A percentile compares a stretch with the other conserved stretches of the same genome.
These are phyloP conservation scores for Asparagopsis taxiformis DNA, from an alignment of 31 red algal species.

Conservation along the genomic window DNA sequence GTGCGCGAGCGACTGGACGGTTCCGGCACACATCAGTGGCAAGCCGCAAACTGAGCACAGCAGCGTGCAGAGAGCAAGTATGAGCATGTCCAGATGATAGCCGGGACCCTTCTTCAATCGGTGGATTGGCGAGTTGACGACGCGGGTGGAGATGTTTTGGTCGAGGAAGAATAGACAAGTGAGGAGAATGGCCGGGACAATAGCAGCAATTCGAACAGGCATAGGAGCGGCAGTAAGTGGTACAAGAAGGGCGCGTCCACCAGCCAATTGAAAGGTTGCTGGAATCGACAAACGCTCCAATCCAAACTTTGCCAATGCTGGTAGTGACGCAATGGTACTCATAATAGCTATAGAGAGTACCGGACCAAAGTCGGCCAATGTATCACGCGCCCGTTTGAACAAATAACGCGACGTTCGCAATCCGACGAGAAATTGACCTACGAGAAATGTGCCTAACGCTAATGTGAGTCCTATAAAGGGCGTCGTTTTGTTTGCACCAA, in stretches of 20 bases:
- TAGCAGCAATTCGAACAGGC: conserved; percentile 39
- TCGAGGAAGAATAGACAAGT: conserved; percentile 90
- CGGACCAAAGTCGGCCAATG: conserved; percentile 83
- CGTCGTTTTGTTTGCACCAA: conserved; percentile 72
- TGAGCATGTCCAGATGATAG: conserved; percentile 88
- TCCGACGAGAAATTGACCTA: conserved; percentile 49
- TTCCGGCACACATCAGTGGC: conserved; percentile 95
- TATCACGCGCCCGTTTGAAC: conserved; percentile 36
- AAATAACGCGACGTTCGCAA: conserved; percentile 68
- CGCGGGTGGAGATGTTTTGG: conserved; percentile 86
- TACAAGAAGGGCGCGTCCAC: conserved; percentile 60
- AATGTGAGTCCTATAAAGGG: conserved; percentile 55
- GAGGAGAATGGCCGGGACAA: conserved; percentile 83
- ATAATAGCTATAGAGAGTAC: conserved; percentile 75
- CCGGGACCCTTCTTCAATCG: conserved; percentile 81
- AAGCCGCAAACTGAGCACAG: conserved; percentile 79
- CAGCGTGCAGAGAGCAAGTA: conserved; percentile 64
- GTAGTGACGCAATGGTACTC: conserved; percentile 42
- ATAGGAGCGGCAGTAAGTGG: conserved; percentile 57
- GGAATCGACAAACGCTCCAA: conserved; percentile 68
- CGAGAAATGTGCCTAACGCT: conserved; percentile 69
- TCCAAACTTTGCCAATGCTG: conserved; percentile 29
- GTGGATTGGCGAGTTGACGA: conserved; percentile 79
- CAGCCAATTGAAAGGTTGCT: conserved; percentile 58
- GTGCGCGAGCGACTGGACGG: conserved; percentile 88